Percentiles rank a stretch among this genome's conserved stretches.
phyloP scores from a whole-genome alignment of 192 early-diverging fungal genomes.

The Tieghemiomyces parasiticus region DNA sequence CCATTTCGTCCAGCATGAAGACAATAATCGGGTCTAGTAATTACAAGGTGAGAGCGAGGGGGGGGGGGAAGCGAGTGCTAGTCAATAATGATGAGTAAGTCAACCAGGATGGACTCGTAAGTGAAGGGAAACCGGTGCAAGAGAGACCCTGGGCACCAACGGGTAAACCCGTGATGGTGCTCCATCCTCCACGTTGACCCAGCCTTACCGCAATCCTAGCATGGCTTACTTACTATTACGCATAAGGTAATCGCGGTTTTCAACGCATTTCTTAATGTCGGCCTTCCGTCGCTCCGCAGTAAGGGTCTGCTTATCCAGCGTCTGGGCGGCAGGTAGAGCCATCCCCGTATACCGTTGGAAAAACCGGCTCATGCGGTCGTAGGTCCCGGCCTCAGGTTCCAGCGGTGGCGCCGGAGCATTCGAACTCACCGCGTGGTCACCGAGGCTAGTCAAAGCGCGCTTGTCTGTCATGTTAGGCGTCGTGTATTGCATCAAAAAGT shows the following conservation, averaged over 20 bases:
- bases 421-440: no score
- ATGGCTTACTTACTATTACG: constrained; percentile 24
- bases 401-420: no score
- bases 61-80: neutral
- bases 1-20: constrained; percentile 74
- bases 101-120: neutral
- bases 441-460: no score
- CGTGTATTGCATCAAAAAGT: no score
- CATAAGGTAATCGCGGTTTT: constrained; percentile 4
- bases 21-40: constrained; percentile 64
- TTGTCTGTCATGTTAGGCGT: no score
- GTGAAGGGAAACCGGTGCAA: neutral
- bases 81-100: neutral
- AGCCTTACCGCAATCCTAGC: neutral
- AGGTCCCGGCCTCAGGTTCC: no score
- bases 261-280: neutral
- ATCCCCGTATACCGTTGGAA: no score
- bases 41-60: neutral
- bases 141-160: neutral
- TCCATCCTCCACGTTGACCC: neutral
- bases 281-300: no score
- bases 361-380: no score
- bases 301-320: no score
- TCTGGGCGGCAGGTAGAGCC: no score
- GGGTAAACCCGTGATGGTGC: neutral